Conservation (phyloP, 805 yeast genomes). For the Saccharomyces kudriavzevii region DNA sequence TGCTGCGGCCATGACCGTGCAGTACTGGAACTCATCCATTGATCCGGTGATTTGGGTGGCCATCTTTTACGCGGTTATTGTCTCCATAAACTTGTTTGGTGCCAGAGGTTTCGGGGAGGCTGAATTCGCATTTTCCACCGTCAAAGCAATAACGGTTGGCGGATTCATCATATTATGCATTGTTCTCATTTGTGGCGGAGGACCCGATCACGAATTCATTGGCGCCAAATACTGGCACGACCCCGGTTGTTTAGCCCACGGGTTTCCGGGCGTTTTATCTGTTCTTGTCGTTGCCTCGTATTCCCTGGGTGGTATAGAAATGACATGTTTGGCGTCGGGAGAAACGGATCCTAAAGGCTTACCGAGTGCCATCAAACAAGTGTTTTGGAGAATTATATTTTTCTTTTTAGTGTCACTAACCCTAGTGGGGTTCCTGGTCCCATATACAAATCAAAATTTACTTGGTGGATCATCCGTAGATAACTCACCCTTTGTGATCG, state of each 20-base stretch:
- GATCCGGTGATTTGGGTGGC: conserved; percentile 40
- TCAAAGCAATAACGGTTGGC: conserved; percentile 40
- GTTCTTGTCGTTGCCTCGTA: conserved; percentile 68
- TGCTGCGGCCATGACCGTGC: conserved; percentile 43
- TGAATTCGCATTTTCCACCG: conserved; percentile 38
- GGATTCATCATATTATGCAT: conserved; percentile 47
- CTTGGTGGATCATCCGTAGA: conserved; percentile 45
- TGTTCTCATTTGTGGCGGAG: conserved; percentile 39
- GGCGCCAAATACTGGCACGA: conserved; percentile 43
- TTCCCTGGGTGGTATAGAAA: conserved; percentile 65
- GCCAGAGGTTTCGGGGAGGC: conserved; percentile 45
- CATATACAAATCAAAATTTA: conserved; percentile 41
- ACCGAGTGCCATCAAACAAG: conserved; percentile 70
- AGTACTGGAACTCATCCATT: conserved; percentile 37
- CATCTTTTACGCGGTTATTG: conserved; percentile 36
- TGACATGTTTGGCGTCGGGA: conserved; percentile 65
- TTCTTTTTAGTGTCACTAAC: conserved; percentile 51
- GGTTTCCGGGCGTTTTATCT: conserved; percentile 57
- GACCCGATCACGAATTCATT: conserved; percentile 36
- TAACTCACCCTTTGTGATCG: conserved; percentile 56
- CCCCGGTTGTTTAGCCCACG: conserved; percentile 48
- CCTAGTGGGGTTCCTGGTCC: conserved; percentile 51
- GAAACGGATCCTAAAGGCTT: conserved; percentile 55
- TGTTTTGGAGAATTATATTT: conserved; percentile 48
- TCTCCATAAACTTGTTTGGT: conserved; percentile 40